These are phyloP conservation scores for Exsudoporus floridanus DNA, from an alignment of 1,284 basidiomycete genomes.

Conservation along the genomic window DNA sequence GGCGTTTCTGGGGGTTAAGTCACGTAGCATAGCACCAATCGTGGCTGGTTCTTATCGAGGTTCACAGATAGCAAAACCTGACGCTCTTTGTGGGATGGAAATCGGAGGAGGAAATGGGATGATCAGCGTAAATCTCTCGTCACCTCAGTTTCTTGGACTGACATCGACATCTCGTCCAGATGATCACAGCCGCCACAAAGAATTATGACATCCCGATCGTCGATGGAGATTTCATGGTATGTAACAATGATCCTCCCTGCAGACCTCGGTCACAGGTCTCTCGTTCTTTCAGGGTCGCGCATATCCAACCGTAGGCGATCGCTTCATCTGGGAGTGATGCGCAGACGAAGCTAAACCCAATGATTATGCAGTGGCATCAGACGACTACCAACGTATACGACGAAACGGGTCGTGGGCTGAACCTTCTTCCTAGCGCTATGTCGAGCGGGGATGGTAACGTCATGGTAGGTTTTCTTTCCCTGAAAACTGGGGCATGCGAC, in stretches of 20 bases:
- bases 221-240: slow-evolving; percentile 53
- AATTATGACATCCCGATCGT: slow-evolving; percentile 39
- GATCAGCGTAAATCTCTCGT: slow-evolving; percentile 38
- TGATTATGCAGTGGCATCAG: slow-evolving; percentile 28
- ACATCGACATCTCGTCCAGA: slow-evolving; percentile 24
- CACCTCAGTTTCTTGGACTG: slow-evolving; percentile 1
- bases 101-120: slow-evolving; percentile 62
- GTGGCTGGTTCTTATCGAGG: slow-evolving; percentile 9
- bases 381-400: slow-evolving; percentile 45
- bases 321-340: background rate
- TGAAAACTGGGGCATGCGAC: background rate
- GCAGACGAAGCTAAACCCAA: background rate
- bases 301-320: slow-evolving; percentile 32
- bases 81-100: slow-evolving; percentile 42
- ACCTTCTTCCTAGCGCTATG: slow-evolving; percentile 37
- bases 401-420: slow-evolving; percentile 26
- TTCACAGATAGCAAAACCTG: slow-evolving; percentile 37
- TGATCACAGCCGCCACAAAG: slow-evolving; percentile 39
- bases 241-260: slow-evolving; percentile 8
- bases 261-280: slow-evolving; percentile 4
- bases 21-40: background rate
- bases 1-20: slow-evolving; percentile 27
- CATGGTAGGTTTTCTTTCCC: slow-evolving; percentile 28
- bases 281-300: slow-evolving; percentile 35
- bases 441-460: slow-evolving; percentile 41